Percentiles rank a stretch among this genome's conserved stretches.
These are phyloP conservation scores for Penicillium macrosclerotiorum DNA, from an alignment of 495 filamentous ascomycete species.

Conservation along the genomic window DNA sequence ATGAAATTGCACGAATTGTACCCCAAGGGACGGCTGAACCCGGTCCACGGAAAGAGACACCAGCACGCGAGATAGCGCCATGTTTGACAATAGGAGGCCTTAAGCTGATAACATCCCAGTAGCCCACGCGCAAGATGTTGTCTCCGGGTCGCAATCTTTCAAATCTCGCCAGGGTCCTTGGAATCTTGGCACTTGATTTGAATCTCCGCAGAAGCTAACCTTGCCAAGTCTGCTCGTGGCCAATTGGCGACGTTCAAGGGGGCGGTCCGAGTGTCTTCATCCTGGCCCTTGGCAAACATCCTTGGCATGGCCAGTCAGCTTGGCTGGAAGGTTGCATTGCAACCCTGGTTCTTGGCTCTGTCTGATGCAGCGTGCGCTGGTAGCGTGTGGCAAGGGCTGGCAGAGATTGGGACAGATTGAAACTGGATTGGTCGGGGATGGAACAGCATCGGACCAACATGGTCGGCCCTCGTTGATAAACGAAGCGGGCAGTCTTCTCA, in stretches of 20 bases:
- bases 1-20: too few species aligned
- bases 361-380: too few species aligned
- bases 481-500: conserved; percentile 10
- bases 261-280: conserved; percentile 2
- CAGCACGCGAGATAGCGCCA: conserved; percentile 10
- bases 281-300: conserved; percentile 9
- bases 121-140: too few species aligned
- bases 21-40: too few species aligned
- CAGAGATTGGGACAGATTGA: too few species aligned
- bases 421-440: too few species aligned
- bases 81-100: background rate
- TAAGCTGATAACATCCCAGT: too few species aligned
- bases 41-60: background rate
- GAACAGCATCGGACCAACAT: too few species aligned
- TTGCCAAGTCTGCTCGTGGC: conserved; percentile 6
- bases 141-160: background rate
- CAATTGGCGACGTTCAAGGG: conserved; percentile 2
- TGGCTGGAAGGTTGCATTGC: conserved; percentile 20
- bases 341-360: conserved; percentile 15
- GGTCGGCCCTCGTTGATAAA: conserved; percentile 5
- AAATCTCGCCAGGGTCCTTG: background rate
- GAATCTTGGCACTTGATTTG: background rate
- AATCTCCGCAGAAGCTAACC: conserved; percentile 9
- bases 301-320: conserved; percentile 3
- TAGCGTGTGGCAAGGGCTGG: too few species aligned